Percentiles rank a stretch among this genome's conserved stretches.
Conservation (phyloP, 2,329 filamentous ascomycete species). For the Apiospora koreana region DNA sequence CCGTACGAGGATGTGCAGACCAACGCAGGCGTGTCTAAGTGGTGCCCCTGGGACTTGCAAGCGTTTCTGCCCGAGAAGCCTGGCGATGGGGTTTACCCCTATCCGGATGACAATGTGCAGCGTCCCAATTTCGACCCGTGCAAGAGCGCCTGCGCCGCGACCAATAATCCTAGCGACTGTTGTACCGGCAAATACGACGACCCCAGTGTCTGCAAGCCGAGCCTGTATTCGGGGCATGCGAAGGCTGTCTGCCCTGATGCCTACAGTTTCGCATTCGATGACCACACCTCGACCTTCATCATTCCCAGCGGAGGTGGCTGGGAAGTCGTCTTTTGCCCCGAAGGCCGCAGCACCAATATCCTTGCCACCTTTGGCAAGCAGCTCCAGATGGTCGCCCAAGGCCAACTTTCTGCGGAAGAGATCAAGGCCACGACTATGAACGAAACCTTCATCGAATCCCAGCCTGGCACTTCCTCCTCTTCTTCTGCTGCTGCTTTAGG, state of each 20-base stretch:
- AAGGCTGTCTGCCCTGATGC: slow-evolving; percentile 82
- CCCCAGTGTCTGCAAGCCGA: slow-evolving; percentile 63
- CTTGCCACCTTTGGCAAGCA: slow-evolving; percentile 51
- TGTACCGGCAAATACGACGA: slow-evolving; percentile 71
- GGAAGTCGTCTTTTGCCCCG: slow-evolving; percentile 77
- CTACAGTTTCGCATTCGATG: slow-evolving; percentile 74
- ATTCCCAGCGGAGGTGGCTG: slow-evolving; percentile 71
- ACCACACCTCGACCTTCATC: slow-evolving; percentile 61
- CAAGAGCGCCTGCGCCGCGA: slow-evolving; percentile 73
- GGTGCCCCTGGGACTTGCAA: slow-evolving; percentile 83
- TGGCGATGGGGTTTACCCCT: slow-evolving; percentile 76
- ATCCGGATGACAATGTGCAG: slow-evolving; percentile 73
- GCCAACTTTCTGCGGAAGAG: slow-evolving; percentile 39
- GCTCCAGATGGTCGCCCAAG: slow-evolving; percentile 47
- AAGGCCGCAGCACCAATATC: slow-evolving; percentile 60
- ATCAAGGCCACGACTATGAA: slow-evolving; percentile 36
- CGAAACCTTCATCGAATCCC: slow-evolving; percentile 35
- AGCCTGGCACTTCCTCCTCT: neutral
- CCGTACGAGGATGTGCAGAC: slow-evolving; percentile 65
- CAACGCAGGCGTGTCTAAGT: slow-evolving; percentile 58
- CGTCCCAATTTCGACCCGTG: slow-evolving; percentile 77
- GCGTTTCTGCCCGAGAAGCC: slow-evolving; percentile 67
- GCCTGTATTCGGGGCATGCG: slow-evolving; percentile 67
- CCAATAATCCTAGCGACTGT: slow-evolving; percentile 68
- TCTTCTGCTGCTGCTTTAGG: neutral